Base-by-base conservation (phyloP, 1,139 yeast species). In the Keqinozyma sinolaborantium region DNA sequence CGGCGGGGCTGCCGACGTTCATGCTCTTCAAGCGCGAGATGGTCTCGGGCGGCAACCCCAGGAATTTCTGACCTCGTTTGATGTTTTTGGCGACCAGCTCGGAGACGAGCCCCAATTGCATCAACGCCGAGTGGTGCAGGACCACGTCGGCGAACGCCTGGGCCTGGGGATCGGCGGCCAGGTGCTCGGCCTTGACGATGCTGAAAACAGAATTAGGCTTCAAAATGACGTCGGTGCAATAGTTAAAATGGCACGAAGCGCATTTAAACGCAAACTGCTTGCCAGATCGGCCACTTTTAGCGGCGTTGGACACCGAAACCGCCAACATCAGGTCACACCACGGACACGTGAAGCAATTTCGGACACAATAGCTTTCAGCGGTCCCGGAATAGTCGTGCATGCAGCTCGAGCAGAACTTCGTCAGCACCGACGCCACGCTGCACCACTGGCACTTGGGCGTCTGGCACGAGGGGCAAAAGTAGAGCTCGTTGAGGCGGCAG, bases 301-400 rank as follows among this genome's bases (percentile, higher is more conserved):
- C 3, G 7, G 30, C 34, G 39, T 61, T 60, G 4, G 43, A 35
- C 9, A 61, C 51, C 3, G 50, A 38, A 4, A 66, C 53, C 1
- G 48, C 30, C 4, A 66, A 39, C 28, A 53, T 47, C 1, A 65
- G 43, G 3, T 42, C 32, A 41, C 73, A 68, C 9, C 38, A 26
- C 1, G 73, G 73, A 38, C 74, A 68, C 14, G 45, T 51, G 37
- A 66, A 66, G 41, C 74, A 68, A 40, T 62, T 67, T 34, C 56
- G 59, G 8, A 51, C 37, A 40, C 73, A 68, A 32, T 51, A 42
- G 2, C 48, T 34, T 4, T 48, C 53, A 11, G 40, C 40, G 10
- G 56, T 34, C 5, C 41, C 45, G 7, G 64, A 41, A 41, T 58
- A 64, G 39, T 63, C 66, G 8, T 55, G 43, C 48, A 63, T 50